A percentile compares a stretch with the other conserved stretches of the same genome.
Conservation (phyloP, 768 basidiomycete species). For the Tricholoma sp. region DNA sequence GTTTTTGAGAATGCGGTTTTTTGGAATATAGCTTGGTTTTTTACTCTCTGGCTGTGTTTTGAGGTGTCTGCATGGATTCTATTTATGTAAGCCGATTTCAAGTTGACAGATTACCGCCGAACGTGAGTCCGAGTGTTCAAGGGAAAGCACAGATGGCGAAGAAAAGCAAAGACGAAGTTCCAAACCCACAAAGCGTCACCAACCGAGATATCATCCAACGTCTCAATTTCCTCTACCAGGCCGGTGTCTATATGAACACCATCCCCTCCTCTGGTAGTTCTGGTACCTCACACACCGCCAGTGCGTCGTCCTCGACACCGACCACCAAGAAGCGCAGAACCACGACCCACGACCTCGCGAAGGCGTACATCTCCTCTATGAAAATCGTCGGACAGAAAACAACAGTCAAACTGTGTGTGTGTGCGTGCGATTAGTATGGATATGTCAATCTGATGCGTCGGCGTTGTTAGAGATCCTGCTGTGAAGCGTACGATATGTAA, state of each 20-base stretch:
- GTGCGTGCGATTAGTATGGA: background rate
- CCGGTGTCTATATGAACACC: constrained; percentile 53
- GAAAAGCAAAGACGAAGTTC: constrained; percentile 53
- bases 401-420: constrained; percentile 69
- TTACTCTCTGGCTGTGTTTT: too few species aligned
- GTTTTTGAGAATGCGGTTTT: too few species aligned
- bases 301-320: background rate
- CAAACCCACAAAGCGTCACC: constrained; percentile 50
- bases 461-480: constrained; percentile 60
- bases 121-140: too few species aligned
- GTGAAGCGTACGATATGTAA: constrained; percentile 82
- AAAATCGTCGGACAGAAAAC: constrained; percentile 69
- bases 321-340: constrained; percentile 15
- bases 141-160: constrained; percentile 71
- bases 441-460: background rate
- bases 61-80: too few species aligned
- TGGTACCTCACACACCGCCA: background rate
- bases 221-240: constrained; percentile 83
- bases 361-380: constrained; percentile 63
- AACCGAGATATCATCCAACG: constrained; percentile 80
- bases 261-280: constrained; percentile 3
- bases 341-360: constrained; percentile 49
- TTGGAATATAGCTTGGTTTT: too few species aligned
- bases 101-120: too few species aligned
- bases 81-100: too few species aligned